phyloP scores from a whole-genome alignment of 305 asterid species.

The Rubia tinctorum region DNA sequence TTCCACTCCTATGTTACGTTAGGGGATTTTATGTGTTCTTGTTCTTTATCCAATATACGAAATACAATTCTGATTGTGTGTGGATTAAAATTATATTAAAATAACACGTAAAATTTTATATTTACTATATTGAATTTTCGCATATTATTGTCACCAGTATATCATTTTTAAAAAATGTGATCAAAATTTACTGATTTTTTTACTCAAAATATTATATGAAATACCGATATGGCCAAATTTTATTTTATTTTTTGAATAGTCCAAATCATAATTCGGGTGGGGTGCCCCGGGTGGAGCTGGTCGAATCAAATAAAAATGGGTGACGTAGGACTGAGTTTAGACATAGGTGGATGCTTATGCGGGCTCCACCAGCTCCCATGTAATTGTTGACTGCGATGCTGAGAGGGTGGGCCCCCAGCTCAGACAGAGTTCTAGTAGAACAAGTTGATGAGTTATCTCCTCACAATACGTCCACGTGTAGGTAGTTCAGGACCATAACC shows the following conservation, averaged over 20 bases:
- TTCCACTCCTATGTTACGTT: too few species aligned
- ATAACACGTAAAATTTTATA: too few species aligned
- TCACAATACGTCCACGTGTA: slow-evolving; percentile 7
- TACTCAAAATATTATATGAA: too few species aligned
- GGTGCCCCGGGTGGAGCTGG: not conserved
- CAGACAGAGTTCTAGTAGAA: not conserved
- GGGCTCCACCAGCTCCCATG: slow-evolving; percentile 13
- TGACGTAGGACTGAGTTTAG: slow-evolving; percentile 32
- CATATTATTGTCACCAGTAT: too few species aligned
- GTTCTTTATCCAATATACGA: too few species aligned
- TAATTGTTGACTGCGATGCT: slow-evolving; percentile 37
- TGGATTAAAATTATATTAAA: too few species aligned
- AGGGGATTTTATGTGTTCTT: too few species aligned
- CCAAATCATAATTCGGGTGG: not conserved
- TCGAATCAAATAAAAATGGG: not conserved
- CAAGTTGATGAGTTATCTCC: slow-evolving; percentile 21
- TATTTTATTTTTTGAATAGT: not conserved
- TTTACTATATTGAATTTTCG: too few species aligned
- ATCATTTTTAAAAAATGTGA: too few species aligned
- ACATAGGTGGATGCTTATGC: slow-evolving; percentile 45
- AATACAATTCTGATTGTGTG: too few species aligned
- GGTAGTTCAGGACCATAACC: not conserved
- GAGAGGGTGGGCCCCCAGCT: slow-evolving; percentile 21
- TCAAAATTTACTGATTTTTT: too few species aligned
- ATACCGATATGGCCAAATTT: not conserved